Evolutionary conservation across 306 rosid species (phyloP).

Genomic region (Dryas alaskensis): DNA sequence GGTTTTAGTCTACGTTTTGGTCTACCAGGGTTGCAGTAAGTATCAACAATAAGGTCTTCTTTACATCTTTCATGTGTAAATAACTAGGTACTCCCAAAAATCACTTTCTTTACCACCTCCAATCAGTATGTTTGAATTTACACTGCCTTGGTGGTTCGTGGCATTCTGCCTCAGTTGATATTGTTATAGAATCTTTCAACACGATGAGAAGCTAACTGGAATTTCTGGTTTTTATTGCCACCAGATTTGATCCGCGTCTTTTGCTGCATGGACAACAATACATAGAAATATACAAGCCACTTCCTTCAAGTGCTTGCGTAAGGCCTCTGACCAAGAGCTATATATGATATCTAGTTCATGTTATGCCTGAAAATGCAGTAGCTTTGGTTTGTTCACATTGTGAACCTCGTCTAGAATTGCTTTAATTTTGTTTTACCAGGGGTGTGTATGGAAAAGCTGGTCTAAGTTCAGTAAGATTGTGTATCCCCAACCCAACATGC

Average conservation of each 20-base stretch:
- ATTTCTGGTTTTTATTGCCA: constrained; percentile 22
- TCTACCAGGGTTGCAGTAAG: constrained; percentile 83
- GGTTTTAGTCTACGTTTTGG: constrained; percentile 35
- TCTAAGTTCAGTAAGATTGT: background rate
- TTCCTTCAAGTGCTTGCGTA: constrained; percentile 75
- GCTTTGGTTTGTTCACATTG: background rate
- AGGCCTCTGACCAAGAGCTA: constrained; percentile 38
- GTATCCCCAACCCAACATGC: background rate
- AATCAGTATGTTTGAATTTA: background rate
- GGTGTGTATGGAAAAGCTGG: background rate
- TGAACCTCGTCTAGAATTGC: background rate
- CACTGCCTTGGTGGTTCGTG: constrained; percentile 7
- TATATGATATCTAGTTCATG: background rate
- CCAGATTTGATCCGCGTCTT: constrained; percentile 83
- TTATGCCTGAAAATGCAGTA: background rate
- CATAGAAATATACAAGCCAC: constrained; percentile 79
- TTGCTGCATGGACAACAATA: constrained; percentile 89
- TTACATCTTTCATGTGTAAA: constrained; percentile 10
- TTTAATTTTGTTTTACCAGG: background rate
- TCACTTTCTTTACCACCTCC: no score
- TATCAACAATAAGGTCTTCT: constrained; percentile 22
- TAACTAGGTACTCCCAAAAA: background rate
- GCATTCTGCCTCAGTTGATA: constrained; percentile 7
- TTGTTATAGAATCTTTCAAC: constrained; percentile 5
- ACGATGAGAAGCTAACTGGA: constrained; percentile 6